phyloP scores from a whole-genome alignment of 2,329 filamentous ascomycete species.

The Fusarium agapanthi region DNA sequence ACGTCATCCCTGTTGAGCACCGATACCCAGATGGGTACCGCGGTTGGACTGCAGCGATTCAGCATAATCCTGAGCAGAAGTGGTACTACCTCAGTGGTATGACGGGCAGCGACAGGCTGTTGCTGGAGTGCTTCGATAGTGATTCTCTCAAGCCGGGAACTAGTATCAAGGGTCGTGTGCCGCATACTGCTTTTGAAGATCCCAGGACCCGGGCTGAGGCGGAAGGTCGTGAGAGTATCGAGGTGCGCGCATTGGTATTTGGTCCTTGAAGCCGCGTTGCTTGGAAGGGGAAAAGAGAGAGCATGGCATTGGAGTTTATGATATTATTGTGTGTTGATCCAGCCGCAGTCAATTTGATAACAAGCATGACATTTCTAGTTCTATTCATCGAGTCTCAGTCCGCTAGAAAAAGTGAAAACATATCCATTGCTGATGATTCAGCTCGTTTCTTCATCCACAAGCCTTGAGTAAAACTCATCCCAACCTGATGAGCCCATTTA shows the following conservation, averaged over 20 bases:
- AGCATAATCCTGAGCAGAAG: conserved; percentile 66
- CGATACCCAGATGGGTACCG: conserved; percentile 70
- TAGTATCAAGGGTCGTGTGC: conserved; percentile 64
- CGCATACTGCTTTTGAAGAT: conserved; percentile 84
- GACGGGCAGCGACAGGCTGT: conserved; percentile 73
- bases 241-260: conserved; percentile 87
- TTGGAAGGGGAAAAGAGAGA: not conserved
- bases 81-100: conserved; percentile 88
- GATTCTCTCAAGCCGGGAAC: conserved; percentile 60
- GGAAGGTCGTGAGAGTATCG: conserved; percentile 83
- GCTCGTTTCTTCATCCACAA: not conserved
- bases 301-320: not conserved
- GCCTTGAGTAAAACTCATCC: conserved; percentile 7
- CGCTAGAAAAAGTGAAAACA: conserved; percentile 13
- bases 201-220: conserved; percentile 75
- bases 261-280: conserved; percentile 55
- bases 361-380: conserved; percentile 32
- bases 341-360: conserved; percentile 1
- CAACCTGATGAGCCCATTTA: conserved; percentile 6
- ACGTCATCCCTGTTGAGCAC: conserved; percentile 78
- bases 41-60: conserved; percentile 79
- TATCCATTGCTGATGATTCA: conserved; percentile 1
- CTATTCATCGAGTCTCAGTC: conserved; percentile 27
- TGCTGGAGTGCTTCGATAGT: conserved; percentile 83
- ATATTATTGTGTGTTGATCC: not conserved